Conservation (phyloP, 768 basidiomycete species). For the Trametes cubensis region DNA sequence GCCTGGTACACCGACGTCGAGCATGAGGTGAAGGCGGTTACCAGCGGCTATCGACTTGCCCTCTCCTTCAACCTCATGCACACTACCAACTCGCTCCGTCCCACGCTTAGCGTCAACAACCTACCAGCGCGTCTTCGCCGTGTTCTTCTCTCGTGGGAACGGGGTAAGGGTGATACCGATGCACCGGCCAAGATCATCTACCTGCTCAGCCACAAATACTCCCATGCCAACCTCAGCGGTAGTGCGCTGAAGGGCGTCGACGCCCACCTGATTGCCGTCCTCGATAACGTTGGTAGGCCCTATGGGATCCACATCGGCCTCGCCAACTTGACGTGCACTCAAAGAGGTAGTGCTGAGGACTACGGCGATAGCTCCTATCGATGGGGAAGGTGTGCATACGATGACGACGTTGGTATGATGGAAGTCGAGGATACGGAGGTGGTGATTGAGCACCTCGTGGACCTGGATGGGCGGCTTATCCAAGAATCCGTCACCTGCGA, state of each 20-base stretch:
- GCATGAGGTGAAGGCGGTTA: conserved; percentile 53
- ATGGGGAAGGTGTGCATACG: neutral
- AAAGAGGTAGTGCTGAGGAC: conserved; percentile 26
- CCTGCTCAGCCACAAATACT: conserved; percentile 41
- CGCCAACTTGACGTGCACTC: conserved; percentile 38
- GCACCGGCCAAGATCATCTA: conserved; percentile 34
- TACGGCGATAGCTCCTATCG: neutral
- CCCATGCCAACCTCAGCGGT: conserved; percentile 29
- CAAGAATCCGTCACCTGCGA: conserved; percentile 4
- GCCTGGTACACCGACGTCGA: conserved; percentile 58
- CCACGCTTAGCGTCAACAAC: conserved; percentile 33
- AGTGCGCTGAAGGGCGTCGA: conserved; percentile 45
- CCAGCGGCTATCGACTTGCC: conserved; percentile 51
- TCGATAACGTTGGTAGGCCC: conserved; percentile 39
- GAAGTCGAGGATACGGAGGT: conserved; percentile 21
- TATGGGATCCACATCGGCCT: conserved; percentile 41
- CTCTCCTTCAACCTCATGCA: conserved; percentile 56
- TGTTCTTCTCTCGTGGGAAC: conserved; percentile 43
- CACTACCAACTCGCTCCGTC: conserved; percentile 30
- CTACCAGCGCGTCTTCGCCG: conserved; percentile 32
- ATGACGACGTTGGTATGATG: conserved; percentile 19
- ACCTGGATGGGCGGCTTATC: conserved; percentile 24
- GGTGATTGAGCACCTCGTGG: conserved; percentile 24
- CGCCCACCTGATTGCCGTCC: conserved; percentile 36
- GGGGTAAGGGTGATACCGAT: conserved; percentile 26